phyloP scores from a whole-genome alignment of 106 monocot genomes.

The Acanthochlamys bracteata region DNA sequence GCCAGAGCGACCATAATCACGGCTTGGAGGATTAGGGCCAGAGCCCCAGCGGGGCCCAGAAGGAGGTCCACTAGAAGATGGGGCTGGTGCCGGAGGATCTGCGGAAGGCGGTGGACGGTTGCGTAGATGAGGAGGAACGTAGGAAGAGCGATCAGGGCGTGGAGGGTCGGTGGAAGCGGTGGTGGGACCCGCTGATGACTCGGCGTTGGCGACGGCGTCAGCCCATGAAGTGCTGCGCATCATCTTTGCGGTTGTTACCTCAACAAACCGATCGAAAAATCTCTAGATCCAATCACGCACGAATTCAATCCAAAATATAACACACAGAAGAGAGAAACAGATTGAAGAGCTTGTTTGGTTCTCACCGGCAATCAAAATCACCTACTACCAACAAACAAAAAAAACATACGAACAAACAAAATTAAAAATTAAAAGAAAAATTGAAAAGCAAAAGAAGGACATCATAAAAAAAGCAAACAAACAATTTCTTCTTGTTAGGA shows the following conservation, averaged over 20 bases:
- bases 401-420: too few species aligned
- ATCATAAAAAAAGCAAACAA: too few species aligned
- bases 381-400: too few species aligned
- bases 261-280: neutral
- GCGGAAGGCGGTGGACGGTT: conserved; percentile 23
- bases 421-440: too few species aligned
- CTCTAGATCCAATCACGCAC: neutral
- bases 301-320: too few species aligned
- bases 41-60: conserved; percentile 25
- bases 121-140: conserved; percentile 66
- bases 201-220: conserved; percentile 44
- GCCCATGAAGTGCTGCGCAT: conserved; percentile 41
- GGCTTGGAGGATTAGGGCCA: conserved; percentile 1
- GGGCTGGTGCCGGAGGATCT: conserved; percentile 9
- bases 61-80: neutral
- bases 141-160: conserved; percentile 27
- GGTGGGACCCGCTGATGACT: conserved; percentile 14
- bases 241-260: conserved; percentile 1
- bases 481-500: too few species aligned
- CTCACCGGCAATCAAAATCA: too few species aligned
- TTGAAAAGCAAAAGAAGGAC: too few species aligned
- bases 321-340: too few species aligned
- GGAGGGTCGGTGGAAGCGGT: conserved; percentile 7
- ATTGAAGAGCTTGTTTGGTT: too few species aligned
- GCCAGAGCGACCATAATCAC: conserved; percentile 9